Percentiles rank a stretch among this genome's conserved stretches.
phyloP scores from a whole-genome alignment of 202 grass and related monocot species.

The Tripidium arundinaceum region DNA sequence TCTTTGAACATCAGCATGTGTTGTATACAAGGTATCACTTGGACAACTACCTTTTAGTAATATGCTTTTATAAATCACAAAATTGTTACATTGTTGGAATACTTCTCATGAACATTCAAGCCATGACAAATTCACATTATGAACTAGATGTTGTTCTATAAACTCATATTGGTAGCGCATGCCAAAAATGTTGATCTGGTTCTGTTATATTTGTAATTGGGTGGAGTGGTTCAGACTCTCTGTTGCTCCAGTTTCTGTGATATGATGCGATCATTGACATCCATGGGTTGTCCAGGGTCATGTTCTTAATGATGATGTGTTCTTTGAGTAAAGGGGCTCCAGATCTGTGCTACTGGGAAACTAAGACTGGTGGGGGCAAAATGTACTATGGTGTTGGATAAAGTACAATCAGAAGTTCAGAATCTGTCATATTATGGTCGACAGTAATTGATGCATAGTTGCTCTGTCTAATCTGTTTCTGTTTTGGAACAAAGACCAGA shows the following conservation, averaged over 20 bases:
- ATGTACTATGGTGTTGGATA: background rate
- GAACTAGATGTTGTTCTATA: too few species aligned
- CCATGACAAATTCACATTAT: too few species aligned
- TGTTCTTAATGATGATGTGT: slow-evolving; percentile 35
- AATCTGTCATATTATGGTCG: slow-evolving; percentile 21
- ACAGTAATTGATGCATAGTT: slow-evolving; percentile 25
- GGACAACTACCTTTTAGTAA: too few species aligned
- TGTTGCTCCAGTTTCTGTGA: slow-evolving; percentile 5
- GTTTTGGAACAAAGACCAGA: slow-evolving; percentile 24
- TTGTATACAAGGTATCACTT: too few species aligned
- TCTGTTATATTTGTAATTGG: too few species aligned
- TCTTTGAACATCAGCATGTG: too few species aligned
- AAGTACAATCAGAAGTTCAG: slow-evolving; percentile 28
- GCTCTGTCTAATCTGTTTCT: slow-evolving; percentile 14
- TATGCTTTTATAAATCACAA: too few species aligned
- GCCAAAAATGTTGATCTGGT: too few species aligned
- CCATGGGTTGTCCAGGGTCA: slow-evolving; percentile 18
- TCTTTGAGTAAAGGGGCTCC: slow-evolving; percentile 18
- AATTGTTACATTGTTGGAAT: too few species aligned
- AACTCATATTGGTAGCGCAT: too few species aligned
- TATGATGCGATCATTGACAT: slow-evolving; percentile 28
- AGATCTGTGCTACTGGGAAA: slow-evolving; percentile 13
- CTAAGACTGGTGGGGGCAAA: slow-evolving; percentile 29
- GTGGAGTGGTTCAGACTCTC: background rate
- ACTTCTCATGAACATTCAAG: too few species aligned